Evolutionary conservation across 345 rosid genomes (phyloP), one percentile per base, ranked within the genome.

Genomic region (Carallia pectinifolia): DNA sequence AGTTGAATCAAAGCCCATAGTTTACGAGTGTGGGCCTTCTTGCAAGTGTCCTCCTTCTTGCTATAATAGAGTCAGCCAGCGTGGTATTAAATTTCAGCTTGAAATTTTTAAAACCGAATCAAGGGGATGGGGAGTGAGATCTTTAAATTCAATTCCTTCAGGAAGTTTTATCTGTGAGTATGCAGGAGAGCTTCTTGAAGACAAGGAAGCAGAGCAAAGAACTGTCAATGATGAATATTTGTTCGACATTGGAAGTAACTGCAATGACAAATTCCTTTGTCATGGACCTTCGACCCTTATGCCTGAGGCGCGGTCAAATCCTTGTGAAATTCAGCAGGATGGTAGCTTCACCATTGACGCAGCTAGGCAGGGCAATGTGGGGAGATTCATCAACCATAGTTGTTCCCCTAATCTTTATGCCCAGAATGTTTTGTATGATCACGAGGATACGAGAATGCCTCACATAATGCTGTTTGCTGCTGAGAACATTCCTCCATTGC

Each of bases 161-260:
- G 97, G 97, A 72, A 85, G 93, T 74, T 95, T 92, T 75, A 88
- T 95, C 53, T 92, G 99, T 1, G 97, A 92, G 81, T 95, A 95
- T 69, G 77, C 73, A 12, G 99, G 99, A 30, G 96, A 92, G 71
- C 83, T 95, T 44, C 85, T 95, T 33, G 86, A 78, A 54, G 97
- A 92, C 13, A 76, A 71, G 65, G 89, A 89, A 87, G 99, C 96
- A 0, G 90, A 86, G 53, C 64, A 78, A 69, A 83, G 84, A 74
- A 69, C 77, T 4, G 90, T 88, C 29, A 79, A 89, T 54, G 97
- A 91, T 61, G 97, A 89, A 78, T 93, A 88, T 76, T 79, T 89
- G 18, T 89, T 89, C 68, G 92, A 93, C 70, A 83, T 93, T 15
- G 93, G 96, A 18, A 79, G 75, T 77, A 52, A 66, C 33, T 3